Percentiles rank a stretch among this genome's conserved stretches.
These are phyloP conservation scores for Glaciozyma martinii DNA, from an alignment of 768 basidiomycete genomes.

Conservation along the genomic window DNA sequence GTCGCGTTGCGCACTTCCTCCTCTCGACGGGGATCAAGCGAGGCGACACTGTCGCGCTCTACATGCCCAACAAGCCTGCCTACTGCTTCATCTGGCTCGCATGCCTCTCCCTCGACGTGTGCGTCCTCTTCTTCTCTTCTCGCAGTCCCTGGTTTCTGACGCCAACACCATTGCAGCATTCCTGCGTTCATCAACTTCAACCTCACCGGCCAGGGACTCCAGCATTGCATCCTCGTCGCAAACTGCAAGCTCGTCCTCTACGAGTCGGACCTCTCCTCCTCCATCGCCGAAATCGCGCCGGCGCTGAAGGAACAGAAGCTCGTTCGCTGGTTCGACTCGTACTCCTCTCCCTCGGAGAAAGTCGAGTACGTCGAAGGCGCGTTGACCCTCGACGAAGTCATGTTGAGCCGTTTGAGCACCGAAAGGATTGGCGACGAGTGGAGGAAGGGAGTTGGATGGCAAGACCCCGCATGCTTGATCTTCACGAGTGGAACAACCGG, in stretches of 20 bases:
- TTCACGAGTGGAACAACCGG: conserved; percentile 23
- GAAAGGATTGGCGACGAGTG: conserved; percentile 11
- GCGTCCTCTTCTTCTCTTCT: neutral
- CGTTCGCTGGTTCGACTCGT: conserved; percentile 14
- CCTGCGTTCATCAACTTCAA: conserved; percentile 32
- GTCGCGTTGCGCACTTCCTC: conserved; percentile 19
- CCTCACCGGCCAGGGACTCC: conserved; percentile 15
- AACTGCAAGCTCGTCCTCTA: conserved; percentile 19
- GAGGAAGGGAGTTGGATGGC: conserved; percentile 21
- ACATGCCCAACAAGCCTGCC: conserved; percentile 29
- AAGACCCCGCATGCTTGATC: conserved; percentile 19
- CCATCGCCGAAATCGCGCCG: conserved; percentile 9
- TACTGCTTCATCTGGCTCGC: conserved; percentile 27
- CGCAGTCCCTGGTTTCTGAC: neutral
- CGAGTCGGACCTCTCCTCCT: conserved; percentile 14
- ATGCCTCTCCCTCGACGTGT: conserved; percentile 23
- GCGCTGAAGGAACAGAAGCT: neutral
- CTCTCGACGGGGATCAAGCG: conserved; percentile 4
- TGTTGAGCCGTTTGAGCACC: neutral
- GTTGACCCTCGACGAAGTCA: neutral
- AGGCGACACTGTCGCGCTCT: conserved; percentile 20
- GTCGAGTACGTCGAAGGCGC: conserved; percentile 4
- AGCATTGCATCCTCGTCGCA: conserved; percentile 26
- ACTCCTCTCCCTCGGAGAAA: neutral
- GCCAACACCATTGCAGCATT: conserved; percentile 1